These are phyloP conservation scores for Nakazawaea molendinolei DNA, from an alignment of 805 yeast genomes.

Conservation along the genomic window DNA sequence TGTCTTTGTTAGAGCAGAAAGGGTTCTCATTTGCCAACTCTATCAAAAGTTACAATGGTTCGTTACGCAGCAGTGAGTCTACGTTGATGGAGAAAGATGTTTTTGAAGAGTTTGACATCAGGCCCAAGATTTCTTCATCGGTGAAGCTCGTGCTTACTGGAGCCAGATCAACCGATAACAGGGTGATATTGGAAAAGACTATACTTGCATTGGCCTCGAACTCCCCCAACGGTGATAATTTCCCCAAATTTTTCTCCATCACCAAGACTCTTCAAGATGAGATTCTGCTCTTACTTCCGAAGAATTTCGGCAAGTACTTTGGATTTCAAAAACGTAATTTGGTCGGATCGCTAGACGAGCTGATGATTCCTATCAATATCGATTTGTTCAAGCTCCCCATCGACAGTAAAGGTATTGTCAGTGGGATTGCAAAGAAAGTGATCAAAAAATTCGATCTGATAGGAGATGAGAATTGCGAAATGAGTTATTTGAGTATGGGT, in stretches of 20 bases:
- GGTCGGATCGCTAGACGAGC: constrained; percentile 52
- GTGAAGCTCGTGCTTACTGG: constrained; percentile 48
- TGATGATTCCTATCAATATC: constrained; percentile 48
- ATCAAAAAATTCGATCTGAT: constrained; percentile 21
- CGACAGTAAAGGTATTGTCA: constrained; percentile 60
- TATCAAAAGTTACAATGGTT: constrained; percentile 39
- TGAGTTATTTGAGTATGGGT: constrained; percentile 58
- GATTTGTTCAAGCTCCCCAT: constrained; percentile 48
- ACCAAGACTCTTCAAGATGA: constrained; percentile 47
- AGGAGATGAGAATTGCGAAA: constrained; percentile 31
- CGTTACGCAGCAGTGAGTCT: no score
- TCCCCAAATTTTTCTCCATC: constrained; percentile 42
- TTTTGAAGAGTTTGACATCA: constrained; percentile 27
- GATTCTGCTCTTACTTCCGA: constrained; percentile 41
- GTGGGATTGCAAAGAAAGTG: constrained; percentile 52
- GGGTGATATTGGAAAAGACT: constrained; percentile 34
- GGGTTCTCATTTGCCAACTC: constrained; percentile 38
- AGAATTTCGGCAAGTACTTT: constrained; percentile 26
- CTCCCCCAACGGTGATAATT: constrained; percentile 18
- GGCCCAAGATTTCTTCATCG: constrained; percentile 35
- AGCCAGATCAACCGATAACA: constrained; percentile 44
- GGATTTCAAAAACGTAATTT: constrained; percentile 35
- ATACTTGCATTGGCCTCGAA: constrained; percentile 27
- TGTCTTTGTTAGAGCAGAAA: constrained; percentile 34
- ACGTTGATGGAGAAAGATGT: constrained; percentile 13